Conservation (phyloP, 768 basidiomycete species). For the Trametes punicea region DNA sequence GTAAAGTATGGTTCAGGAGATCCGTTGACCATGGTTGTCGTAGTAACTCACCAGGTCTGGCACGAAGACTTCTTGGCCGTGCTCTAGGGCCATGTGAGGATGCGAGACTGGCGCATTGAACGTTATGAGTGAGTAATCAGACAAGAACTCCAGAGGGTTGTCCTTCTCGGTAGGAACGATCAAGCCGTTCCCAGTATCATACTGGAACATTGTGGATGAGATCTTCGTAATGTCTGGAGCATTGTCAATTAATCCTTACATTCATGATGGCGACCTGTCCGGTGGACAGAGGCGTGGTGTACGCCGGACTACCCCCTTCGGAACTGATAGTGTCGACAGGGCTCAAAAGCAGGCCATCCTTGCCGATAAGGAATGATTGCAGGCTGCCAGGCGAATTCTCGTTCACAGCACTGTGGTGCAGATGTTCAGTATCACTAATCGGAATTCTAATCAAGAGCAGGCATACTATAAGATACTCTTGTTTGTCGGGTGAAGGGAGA, state of each 20-base stretch:
- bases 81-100: slow-evolving; percentile 64
- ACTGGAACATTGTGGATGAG: slow-evolving; percentile 32
- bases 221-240: background rate
- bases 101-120: slow-evolving; percentile 57
- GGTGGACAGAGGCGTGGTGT: slow-evolving; percentile 46
- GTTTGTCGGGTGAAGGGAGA: slow-evolving; percentile 53
- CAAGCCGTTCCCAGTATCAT: slow-evolving; percentile 50
- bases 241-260: slow-evolving; percentile 32
- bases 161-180: slow-evolving; percentile 45
- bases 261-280: slow-evolving; percentile 62
- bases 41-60: slow-evolving; percentile 53
- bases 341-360: slow-evolving; percentile 42
- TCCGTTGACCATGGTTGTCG: background rate
- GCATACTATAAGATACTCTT: slow-evolving; percentile 59
- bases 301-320: slow-evolving; percentile 51
- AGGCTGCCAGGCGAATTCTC: slow-evolving; percentile 43
- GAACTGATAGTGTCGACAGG: slow-evolving; percentile 46
- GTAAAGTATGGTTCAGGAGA: background rate
- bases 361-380: slow-evolving; percentile 53
- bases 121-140: slow-evolving; percentile 41
- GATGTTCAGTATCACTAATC: background rate
- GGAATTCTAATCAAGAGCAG: background rate
- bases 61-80: slow-evolving; percentile 54
- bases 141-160: slow-evolving; percentile 34
- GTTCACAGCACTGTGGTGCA: slow-evolving; percentile 51